Evolutionary conservation across 1,284 basidiomycete genomes (phyloP), one percentile per base, ranked within the genome.

Genomic region (Apiotrichum laibachii): DNA sequence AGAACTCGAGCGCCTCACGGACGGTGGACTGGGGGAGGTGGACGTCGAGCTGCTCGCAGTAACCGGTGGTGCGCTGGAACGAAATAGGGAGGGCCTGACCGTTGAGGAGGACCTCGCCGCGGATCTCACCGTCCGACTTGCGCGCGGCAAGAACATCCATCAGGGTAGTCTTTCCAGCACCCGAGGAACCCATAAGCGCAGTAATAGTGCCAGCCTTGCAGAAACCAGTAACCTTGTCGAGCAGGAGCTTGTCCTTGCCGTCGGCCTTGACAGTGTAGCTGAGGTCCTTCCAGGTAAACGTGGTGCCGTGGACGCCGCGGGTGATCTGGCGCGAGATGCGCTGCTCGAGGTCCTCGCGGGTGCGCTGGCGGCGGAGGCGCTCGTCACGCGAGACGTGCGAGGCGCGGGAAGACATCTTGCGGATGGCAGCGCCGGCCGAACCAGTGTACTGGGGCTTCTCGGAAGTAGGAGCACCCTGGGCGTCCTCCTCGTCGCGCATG

Each of bases 1-100:
- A 90, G 77, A 94, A 92, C 37, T 85, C 78, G 0, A 95, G 78
- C 0, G 91, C 88, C 70, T 95, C 91, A 22, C 89, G 82, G 6
- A 95, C 90, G 7, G 76, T 78, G 6, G 75, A 59, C 53, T 66
- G 66, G 15, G 72, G 72, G 11, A 72, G 64, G 59, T 73, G 72
- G 13, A 72, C 68, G 55, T 77, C 75, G 34, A 69, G 67, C 62
- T 77, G 75, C 61, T 76, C 79, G 68, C 61, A 76, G 61, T 76
- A 81, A 3, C 81, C 82, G 5, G 80, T 81, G 18, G 78, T 79
- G 16, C 81, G 75, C 66, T 82, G 80, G 76, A 82, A 83, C 19
- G 78, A 76, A n/a, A 75, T 65, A n/a, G 77, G 78, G 2, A 81
- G 76, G 1, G 72, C 58, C 47, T 74, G 66, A 37, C 82, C 82